These are phyloP conservation scores for Botryotinia narcissicola DNA, from an alignment of 2,329 filamentous ascomycete genomes.

Conservation along the genomic window DNA sequence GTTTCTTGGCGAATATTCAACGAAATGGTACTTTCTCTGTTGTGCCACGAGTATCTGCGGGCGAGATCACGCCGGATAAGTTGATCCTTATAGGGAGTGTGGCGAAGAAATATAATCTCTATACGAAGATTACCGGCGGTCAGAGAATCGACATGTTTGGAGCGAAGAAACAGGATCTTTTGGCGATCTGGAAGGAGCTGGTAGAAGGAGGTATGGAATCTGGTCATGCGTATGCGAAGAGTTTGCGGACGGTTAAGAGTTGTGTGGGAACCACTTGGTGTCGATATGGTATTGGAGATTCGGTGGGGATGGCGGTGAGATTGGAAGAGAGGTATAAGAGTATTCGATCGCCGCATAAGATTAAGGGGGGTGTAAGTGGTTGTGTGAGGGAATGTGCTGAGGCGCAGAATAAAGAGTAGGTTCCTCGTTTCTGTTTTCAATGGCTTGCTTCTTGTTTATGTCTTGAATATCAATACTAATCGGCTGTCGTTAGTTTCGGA, in stretches of 20 bases:
- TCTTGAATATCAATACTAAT: constrained; percentile 20
- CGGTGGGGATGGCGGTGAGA: constrained; percentile 84
- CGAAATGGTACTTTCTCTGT: constrained; percentile 89
- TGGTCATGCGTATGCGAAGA: constrained; percentile 88
- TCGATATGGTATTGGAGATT: constrained; percentile 82
- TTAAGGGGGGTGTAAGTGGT: constrained; percentile 86
- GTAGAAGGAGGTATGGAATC: constrained; percentile 86
- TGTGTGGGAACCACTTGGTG: constrained; percentile 93
- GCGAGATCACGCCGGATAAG: constrained; percentile 85
- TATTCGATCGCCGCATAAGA: constrained; percentile 83
- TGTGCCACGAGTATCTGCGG: constrained; percentile 76
- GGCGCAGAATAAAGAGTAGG: constrained; percentile 85
- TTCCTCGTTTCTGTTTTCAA: constrained; percentile 21
- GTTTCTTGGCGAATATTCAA: constrained; percentile 85
- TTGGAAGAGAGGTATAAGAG: constrained; percentile 91
- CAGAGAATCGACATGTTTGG: constrained; percentile 94
- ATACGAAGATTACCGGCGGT: constrained; percentile 89
- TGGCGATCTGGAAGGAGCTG: constrained; percentile 76
- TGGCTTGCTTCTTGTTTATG: not conserved
- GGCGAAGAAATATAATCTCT: constrained; percentile 78
- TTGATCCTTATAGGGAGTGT: constrained; percentile 81
- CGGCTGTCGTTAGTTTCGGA: constrained; percentile 60
- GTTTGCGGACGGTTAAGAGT: constrained; percentile 83
- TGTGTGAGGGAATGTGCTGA: constrained; percentile 93
- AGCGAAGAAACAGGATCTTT: constrained; percentile 80